Conservation (phyloP, 1,284 basidiomycete genomes). For the Tilletia caries region DNA sequence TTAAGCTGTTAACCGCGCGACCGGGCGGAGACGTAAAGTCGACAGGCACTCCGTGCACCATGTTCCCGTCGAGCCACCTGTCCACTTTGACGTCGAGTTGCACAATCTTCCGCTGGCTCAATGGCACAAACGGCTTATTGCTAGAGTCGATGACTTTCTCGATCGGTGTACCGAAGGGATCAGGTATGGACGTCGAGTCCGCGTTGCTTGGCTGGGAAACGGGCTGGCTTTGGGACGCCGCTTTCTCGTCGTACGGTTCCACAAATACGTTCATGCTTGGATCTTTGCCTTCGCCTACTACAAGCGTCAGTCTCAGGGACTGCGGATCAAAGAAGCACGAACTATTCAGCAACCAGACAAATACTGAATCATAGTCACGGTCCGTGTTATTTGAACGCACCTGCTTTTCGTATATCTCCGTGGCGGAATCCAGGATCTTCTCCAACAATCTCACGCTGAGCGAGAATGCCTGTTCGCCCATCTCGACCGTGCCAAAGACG, state of each 20-base stretch:
- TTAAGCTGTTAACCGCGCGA: constrained; percentile 24
- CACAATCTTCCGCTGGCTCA: constrained; percentile 18
- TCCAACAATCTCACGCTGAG: constrained; percentile 75
- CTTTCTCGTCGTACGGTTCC: constrained; percentile 23
- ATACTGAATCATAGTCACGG: too few species aligned
- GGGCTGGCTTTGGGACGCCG: neutral
- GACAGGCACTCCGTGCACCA: constrained; percentile 39
- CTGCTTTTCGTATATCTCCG: constrained; percentile 66
- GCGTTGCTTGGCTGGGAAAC: too few species aligned
- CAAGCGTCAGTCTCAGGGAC: constrained; percentile 40
- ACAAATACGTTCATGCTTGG: constrained; percentile 37
- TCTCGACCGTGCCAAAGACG: constrained; percentile 66
- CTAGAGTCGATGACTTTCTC: neutral
- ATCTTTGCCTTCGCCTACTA: constrained; percentile 19
- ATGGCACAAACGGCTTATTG: neutral
- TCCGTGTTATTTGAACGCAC: constrained; percentile 2
- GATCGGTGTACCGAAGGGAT: neutral
- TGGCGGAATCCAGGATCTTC: constrained; percentile 64
- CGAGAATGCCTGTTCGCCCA: constrained; percentile 73
- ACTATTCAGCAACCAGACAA: too few species aligned
- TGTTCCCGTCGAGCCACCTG: constrained; percentile 38
- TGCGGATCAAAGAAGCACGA: constrained; percentile 15
- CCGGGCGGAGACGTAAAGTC: constrained; percentile 37
- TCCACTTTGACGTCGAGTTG: constrained; percentile 47
- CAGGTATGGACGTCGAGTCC: neutral